Evolutionary conservation across 805 yeast genomes (phyloP), one percentile per base, ranked within the genome.

Genomic region (Candida maltosa): DNA sequence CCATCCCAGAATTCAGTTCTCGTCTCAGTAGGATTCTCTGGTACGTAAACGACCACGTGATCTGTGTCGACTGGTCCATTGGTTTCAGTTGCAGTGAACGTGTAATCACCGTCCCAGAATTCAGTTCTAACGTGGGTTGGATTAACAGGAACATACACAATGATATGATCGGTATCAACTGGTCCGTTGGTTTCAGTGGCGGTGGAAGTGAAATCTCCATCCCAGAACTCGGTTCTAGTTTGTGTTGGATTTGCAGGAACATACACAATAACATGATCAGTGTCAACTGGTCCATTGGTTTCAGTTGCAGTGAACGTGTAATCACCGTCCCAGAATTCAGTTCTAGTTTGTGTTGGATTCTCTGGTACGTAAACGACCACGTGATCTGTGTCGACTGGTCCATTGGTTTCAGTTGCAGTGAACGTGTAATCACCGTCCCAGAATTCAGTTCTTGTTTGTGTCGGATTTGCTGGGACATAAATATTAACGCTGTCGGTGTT

Each of bases 311-410:
- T 18, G 15, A 12, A 11, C 1, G 49, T 46, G 3, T 35, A 31
- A 19, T 37, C 23, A 6, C 31, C 29, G 12, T 35, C 31, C 27
- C 28, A 27, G 7, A 34, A 24, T 16, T 29, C 16, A 5, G 48
- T 45, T 14, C 30, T 12, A 2, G 48, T 39, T 11, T 31, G 32
- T 16, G 39, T 31, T 20, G 39, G 36, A 16, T 38, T 38, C 16
- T 15, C 7, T 27, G 56, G 55, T 7, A 44, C 47, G 16, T 44
- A 42, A 15, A 48, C 51, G n/a, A 38, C 41, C 16, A 50, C 45
- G 7, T 55, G 51, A 11, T 38, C 31, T 3, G 42, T 44, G 5
- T 38, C 45, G 10, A 37, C 40, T 14, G 42, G 32, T 9, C 34
- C 25, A 11, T 41, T 42, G 2, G 51, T 30, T 12, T 41, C 29